Evolutionary conservation across 768 basidiomycete species (phyloP), one percentile per base, ranked within the genome.

Genomic region (Asterophora parasitica): DNA sequence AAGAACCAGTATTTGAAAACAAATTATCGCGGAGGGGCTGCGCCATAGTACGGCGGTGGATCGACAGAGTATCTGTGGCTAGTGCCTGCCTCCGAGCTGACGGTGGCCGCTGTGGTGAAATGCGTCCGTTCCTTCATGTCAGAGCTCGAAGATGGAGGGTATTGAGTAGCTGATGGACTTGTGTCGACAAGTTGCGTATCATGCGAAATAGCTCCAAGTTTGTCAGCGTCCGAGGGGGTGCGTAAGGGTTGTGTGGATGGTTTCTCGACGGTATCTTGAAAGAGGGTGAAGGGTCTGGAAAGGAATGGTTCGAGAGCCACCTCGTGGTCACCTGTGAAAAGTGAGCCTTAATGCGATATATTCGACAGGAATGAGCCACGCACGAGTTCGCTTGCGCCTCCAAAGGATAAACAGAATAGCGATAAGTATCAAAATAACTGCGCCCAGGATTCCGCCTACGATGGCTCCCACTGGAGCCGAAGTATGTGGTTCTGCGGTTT

Each of bases 391-490:
- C 17, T 32, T 42, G 11, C 42, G 43, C 19, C 49, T 44, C 49
- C 37, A 44, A 13, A 50, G 7, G n/a, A 50, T n/a, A 32, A 45
- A 23, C 11, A 44, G 28, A 9, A 44, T 3, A 13, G 34, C 1
- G 16, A 45, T 12, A 26, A 50, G 38, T 13, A 44, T 33, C 16
- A 50, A 11, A 17, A 50, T 40, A 10, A 44, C 27, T 6, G 32
- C 50, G 8, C 50, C 50, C 12, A 51, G 40, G 12, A 47, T 32
- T 4, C 50, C 50, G 2, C 50, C 50, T 17, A 37, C 45, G 6
- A 51, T 51, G 8, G 50, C 41, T 4, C 45, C n/a, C n/a, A n/a
- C n/a, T n/a, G n/a, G n/a, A n/a, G n/a, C n/a, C n/a, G n/a, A n/a
- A n/a, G n/a, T n/a, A n/a, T n/a, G n/a, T n/a, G n/a, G n/a, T n/a